Percentiles rank a stretch among this genome's conserved stretches.
phyloP scores from a whole-genome alignment of 169 alveolate genomes.

The Perkinsus marinus region DNA sequence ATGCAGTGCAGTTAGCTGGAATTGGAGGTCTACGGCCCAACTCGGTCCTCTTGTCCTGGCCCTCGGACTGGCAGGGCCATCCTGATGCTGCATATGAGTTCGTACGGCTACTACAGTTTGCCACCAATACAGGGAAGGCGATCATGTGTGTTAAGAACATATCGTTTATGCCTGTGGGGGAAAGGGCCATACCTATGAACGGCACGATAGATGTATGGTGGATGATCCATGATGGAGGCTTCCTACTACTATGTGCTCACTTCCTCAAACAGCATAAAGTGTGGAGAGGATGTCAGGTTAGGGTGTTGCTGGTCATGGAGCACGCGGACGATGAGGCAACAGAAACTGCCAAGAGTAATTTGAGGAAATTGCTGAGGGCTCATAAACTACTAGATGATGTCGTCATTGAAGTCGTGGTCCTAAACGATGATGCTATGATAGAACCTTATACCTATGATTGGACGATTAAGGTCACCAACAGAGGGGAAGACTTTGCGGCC shows the following conservation, averaged over 20 bases:
- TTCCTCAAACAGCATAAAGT: constrained; percentile 15
- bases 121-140: not conserved
- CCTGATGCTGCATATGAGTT: not conserved
- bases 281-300: constrained; percentile 21
- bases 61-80: constrained; percentile 3
- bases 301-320: constrained; percentile 27
- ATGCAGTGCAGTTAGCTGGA: constrained; percentile 20
- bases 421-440: not conserved
- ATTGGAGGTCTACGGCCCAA: constrained; percentile 27
- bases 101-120: not conserved
- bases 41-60: constrained; percentile 23
- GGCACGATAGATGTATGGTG: constrained; percentile 19
- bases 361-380: not conserved
- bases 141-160: constrained; percentile 2
- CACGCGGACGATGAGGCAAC: not conserved
- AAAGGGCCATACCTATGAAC: not conserved
- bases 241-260: constrained; percentile 18
- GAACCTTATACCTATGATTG: not conserved
- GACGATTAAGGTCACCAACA: not conserved
- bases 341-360: not conserved
- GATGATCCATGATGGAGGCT: constrained; percentile 33
- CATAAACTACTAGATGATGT: not conserved
- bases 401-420: not conserved
- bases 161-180: not conserved
- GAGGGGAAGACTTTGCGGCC: not conserved